A percentile compares a stretch with the other conserved stretches of the same genome.
phyloP scores from a whole-genome alignment of 768 basidiomycete species.

The Cystobasidium ongulense region DNA sequence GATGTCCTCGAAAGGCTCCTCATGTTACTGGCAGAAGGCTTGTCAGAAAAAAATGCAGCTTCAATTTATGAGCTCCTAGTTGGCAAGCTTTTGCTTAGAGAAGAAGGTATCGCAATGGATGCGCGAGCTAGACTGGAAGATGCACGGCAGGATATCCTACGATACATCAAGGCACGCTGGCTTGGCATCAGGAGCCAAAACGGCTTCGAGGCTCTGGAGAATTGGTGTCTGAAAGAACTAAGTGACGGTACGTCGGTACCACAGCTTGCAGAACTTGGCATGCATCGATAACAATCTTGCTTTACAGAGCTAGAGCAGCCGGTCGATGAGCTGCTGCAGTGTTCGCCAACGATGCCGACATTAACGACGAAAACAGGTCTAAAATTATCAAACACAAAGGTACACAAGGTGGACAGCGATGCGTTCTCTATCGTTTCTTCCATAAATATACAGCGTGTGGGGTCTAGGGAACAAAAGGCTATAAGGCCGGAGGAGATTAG shows the following conservation, averaged over 20 bases:
- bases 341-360: neutral
- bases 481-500: too few relatives aligned
- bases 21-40: constrained; percentile 56
- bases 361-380: constrained; percentile 14
- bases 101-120: constrained; percentile 47
- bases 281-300: neutral
- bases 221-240: constrained; percentile 83
- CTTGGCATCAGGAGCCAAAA: constrained; percentile 61
- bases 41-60: constrained; percentile 59
- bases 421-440: neutral
- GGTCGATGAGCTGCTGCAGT: constrained; percentile 10
- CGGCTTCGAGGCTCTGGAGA: constrained; percentile 75
- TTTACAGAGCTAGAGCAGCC: constrained; percentile 13
- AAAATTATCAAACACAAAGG: constrained; percentile 2
- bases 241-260: constrained; percentile 56
- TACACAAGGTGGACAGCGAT: constrained; percentile 22
- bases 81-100: constrained; percentile 36
- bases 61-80: constrained; percentile 56
- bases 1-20: constrained; percentile 73
- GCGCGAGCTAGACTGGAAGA: constrained; percentile 67
- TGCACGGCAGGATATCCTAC: constrained; percentile 56
- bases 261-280: neutral
- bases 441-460: too few relatives aligned
- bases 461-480: too few relatives aligned
- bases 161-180: constrained; percentile 74